Evolutionary conservation across 1,284 basidiomycete genomes (phyloP), one percentile per base, ranked within the genome.

Genomic region (Cutaneotrichosporon sp.): DNA sequence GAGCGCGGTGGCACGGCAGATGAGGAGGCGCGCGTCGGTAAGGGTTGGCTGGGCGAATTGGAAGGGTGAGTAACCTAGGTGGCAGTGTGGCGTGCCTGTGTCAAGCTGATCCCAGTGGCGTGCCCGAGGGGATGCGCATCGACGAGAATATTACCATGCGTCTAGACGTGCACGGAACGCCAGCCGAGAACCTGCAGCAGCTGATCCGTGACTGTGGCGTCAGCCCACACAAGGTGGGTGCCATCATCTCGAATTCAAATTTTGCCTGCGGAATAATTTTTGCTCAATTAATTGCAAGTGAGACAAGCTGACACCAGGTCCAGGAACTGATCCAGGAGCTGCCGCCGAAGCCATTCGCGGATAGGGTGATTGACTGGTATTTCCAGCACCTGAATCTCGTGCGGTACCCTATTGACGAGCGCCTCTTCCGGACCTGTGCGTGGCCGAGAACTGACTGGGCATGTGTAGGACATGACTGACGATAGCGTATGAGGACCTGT

Each of bases 201-300:
- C 84, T 96, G 49, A 89, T 95, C 53, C 89, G 90, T 73, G 92
- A 96, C 78, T 95, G 90, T 75, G 92, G 92, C 3, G 90, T 94
- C 58, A 87, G 89, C 32, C 89, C 92, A 4, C 90, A 92, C 70
- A 92, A 92, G 69, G 76, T 75, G 4, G 50, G 71, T 50, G 16
- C 46, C 36, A 31, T 34, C 42, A 10, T n/a, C 40, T 13, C 5
- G 6, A 13, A 42, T 5, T 42, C 40, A 16, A n/a, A 46, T 46
- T 46, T 46, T n/a, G 42, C 16, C 40, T 5, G 40, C 40, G 14
- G 40, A 42, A 42, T 13, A 42, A 42, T 42, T 36, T 8, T 36
- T 36, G 5, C 11, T 36, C 34, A 9, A 36, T 36, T 36, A 5
- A 1, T 42, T 18, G 42, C 42, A 49, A 7, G 14, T 30, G 36